These are phyloP conservation scores for Yamadazyma diddensiae DNA, from an alignment of 1,139 yeast species.

Conservation along the genomic window DNA sequence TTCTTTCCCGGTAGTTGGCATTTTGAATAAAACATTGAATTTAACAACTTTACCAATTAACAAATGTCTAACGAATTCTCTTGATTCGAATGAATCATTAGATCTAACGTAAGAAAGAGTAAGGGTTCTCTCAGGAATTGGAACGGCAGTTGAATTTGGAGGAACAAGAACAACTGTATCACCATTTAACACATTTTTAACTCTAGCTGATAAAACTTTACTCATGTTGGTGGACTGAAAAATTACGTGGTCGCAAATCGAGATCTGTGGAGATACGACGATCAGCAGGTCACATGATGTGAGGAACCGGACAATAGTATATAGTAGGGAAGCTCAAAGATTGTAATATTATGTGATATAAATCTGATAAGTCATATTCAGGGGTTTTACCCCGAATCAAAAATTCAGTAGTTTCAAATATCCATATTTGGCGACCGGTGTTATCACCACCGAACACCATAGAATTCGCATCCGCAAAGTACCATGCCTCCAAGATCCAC, in stretches of 20 bases:
- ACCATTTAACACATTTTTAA: conserved; percentile 69
- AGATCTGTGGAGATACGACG: no score
- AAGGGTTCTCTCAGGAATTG: conserved; percentile 57
- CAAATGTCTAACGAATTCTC: conserved; percentile 62
- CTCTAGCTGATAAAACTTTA: conserved; percentile 48
- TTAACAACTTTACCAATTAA: conserved; percentile 67
- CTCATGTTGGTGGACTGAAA: conserved; percentile 4
- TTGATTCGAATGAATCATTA: conserved; percentile 47
- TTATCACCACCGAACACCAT: neutral
- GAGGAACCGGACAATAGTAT: no score
- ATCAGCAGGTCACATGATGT: no score
- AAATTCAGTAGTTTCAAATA: neutral
- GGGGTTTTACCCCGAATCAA: no score
- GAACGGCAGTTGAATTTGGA: conserved; percentile 39
- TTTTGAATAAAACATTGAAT: conserved; percentile 55
- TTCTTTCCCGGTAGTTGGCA: conserved; percentile 53
- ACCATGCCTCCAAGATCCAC: conserved; percentile 54
- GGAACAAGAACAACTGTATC: conserved; percentile 74
- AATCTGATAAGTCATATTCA: no score
- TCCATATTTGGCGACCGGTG: neutral
- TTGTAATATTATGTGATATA: no score
- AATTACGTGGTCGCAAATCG: no score
- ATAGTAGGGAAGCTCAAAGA: no score
- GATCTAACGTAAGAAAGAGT: conserved; percentile 65
- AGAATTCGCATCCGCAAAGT: conserved; percentile 1